Conservation (phyloP, 495 filamentous ascomycete species). For the Corynascus novoguineensis region DNA sequence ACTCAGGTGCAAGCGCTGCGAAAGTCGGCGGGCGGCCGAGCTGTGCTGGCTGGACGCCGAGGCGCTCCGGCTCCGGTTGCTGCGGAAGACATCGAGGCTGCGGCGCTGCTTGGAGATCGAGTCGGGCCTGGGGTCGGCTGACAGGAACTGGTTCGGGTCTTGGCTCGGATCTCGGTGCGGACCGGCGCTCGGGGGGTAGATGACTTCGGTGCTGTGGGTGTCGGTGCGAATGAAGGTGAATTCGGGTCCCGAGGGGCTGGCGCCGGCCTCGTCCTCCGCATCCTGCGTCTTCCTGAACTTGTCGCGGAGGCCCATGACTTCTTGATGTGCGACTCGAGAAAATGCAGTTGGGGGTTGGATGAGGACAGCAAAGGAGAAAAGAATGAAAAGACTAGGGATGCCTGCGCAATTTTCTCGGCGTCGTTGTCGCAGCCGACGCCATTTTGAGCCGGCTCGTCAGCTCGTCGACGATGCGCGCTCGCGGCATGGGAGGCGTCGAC, state of each 20-base stretch:
- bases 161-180: slow-evolving; percentile 24
- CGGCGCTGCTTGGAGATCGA: slow-evolving; percentile 23
- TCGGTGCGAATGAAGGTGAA: slow-evolving; percentile 83
- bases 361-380: not conserved
- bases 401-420: not conserved
- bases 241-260: slow-evolving; percentile 47
- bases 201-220: slow-evolving; percentile 71
- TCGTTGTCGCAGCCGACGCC: slow-evolving; percentile 1
- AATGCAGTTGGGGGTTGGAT: not conserved
- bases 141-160: slow-evolving; percentile 29
- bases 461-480: slow-evolving; percentile 6
- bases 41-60: slow-evolving; percentile 39
- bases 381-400: not conserved
- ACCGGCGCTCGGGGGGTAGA: slow-evolving; percentile 57
- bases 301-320: slow-evolving; percentile 63
- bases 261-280: slow-evolving; percentile 40
- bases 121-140: slow-evolving; percentile 27
- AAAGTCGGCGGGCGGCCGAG: slow-evolving; percentile 48
- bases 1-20: slow-evolving; percentile 64
- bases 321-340: not conserved
- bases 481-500: slow-evolving; percentile 2
- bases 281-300: slow-evolving; percentile 67
- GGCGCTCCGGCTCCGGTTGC: slow-evolving; percentile 46
- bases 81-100: slow-evolving; percentile 25
- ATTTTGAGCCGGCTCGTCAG: slow-evolving; percentile 8